These are phyloP conservation scores for Kuraishia borneana DNA, from an alignment of 805 yeast species.

Conservation along the genomic window DNA sequence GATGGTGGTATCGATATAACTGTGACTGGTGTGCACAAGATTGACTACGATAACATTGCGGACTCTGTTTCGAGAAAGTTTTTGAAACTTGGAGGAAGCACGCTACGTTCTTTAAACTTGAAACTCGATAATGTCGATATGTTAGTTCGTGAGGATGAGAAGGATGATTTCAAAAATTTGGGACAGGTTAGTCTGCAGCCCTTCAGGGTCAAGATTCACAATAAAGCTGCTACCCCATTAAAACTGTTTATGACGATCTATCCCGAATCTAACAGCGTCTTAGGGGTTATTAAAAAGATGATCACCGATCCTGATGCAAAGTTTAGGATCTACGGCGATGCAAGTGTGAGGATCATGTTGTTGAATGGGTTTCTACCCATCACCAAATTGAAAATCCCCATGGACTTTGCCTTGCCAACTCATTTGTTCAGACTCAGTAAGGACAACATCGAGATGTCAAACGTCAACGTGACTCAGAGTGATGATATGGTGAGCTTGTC, in stretches of 20 bases:
- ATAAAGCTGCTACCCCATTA: slow-evolving; percentile 14
- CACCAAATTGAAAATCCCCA: slow-evolving; percentile 1
- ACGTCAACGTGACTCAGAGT: neutral
- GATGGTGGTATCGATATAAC: slow-evolving; percentile 20
- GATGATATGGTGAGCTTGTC: neutral
- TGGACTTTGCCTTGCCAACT: slow-evolving; percentile 1
- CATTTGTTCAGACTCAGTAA: neutral
- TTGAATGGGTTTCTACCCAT: slow-evolving; percentile 2
- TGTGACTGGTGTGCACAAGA: slow-evolving; percentile 17
- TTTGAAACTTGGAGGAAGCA: slow-evolving; percentile 21
- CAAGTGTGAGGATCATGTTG: slow-evolving; percentile 14
- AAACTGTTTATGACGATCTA: slow-evolving; percentile 17
- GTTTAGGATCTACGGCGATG: slow-evolving; percentile 22
- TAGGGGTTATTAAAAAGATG: slow-evolving; percentile 20
- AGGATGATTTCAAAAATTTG: slow-evolving; percentile 11
- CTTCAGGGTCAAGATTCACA: slow-evolving; percentile 19
- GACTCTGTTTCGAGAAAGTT: slow-evolving; percentile 12
- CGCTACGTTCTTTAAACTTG: slow-evolving; percentile 15
- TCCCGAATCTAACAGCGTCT: slow-evolving; percentile 21
- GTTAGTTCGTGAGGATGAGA: slow-evolving; percentile 12
- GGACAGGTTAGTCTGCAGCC: slow-evolving; percentile 22
- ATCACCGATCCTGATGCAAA: slow-evolving; percentile 18
- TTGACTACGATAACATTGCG: slow-evolving; percentile 20
- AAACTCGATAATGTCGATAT: slow-evolving; percentile 19
- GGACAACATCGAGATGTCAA: neutral